phyloP scores from a whole-genome alignment of 179 eudicot genomes.

The Corrigiola litoralis region DNA sequence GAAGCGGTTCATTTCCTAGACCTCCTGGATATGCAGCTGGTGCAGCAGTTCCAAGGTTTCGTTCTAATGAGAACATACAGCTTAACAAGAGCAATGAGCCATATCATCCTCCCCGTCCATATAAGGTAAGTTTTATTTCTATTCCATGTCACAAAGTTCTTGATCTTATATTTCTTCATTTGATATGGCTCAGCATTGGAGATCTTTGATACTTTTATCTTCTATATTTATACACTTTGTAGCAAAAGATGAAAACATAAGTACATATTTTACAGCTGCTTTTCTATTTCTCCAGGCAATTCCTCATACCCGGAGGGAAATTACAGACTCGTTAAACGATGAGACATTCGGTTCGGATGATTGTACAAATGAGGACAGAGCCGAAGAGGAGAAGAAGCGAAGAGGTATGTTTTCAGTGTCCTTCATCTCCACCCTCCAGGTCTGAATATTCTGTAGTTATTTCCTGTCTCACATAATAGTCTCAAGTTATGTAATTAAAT shows the following conservation, averaged over 20 bases:
- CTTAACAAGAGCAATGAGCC: constrained; percentile 76
- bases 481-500: no score
- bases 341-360: constrained; percentile 95
- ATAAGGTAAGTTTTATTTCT: constrained; percentile 48
- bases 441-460: background rate
- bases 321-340: constrained; percentile 70
- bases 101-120: constrained; percentile 98
- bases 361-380: constrained; percentile 66
- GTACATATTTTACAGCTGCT: background rate
- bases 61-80: constrained; percentile 49
- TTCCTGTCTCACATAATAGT: background rate
- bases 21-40: constrained; percentile 74
- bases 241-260: background rate
- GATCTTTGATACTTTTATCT: background rate
- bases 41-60: constrained; percentile 49
- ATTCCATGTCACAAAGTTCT: background rate
- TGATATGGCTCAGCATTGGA: background rate
- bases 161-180: no score
- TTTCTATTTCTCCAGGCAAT: constrained; percentile 53
- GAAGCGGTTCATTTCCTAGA: constrained; percentile 94
- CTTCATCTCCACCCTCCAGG: background rate
- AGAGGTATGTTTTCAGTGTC: constrained; percentile 48
- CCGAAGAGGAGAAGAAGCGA: constrained; percentile 83
- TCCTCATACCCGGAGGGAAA: constrained; percentile 65
- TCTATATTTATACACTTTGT: background rate